Conservation (phyloP, 768 basidiomycete species). For the Boletus rex-veris region DNA sequence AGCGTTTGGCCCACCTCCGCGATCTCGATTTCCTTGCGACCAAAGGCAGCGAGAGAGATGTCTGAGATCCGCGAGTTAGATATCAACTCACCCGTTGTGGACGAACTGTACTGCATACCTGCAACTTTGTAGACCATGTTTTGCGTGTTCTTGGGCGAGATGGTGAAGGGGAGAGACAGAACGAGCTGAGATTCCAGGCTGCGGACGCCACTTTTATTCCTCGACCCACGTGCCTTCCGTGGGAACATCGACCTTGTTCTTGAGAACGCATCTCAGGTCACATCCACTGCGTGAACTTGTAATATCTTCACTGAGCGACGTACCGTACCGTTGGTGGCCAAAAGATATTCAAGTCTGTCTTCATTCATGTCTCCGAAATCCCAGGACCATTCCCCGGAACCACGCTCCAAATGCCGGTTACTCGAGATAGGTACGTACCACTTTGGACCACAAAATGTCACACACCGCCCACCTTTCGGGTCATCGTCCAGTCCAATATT, state of each 20-base stretch:
- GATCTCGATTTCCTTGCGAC: conserved; percentile 99
- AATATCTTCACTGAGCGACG: neutral
- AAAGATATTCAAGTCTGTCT: neutral
- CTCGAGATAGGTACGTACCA: conserved; percentile 49
- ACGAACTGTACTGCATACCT: conserved; percentile 42
- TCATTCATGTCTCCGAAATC: conserved; percentile 4
- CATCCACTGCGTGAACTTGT: neutral
- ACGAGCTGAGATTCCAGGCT: conserved; percentile 14
- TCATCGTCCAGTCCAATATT: conserved; percentile 49
- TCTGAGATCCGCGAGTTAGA: conserved; percentile 42
- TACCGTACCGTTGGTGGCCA: neutral
- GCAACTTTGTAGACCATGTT: conserved; percentile 88
- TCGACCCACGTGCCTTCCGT: conserved; percentile 29
- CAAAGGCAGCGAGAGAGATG: conserved; percentile 96
- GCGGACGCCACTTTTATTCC: conserved; percentile 30
- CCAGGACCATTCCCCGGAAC: neutral
- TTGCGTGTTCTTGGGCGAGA: conserved; percentile 11
- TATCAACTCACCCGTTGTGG: neutral
- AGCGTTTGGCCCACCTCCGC: conserved; percentile 70
- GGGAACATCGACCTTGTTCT: conserved; percentile 18
- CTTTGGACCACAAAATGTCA: neutral
- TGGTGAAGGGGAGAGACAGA: conserved; percentile 26
- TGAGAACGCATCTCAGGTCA: conserved; percentile 7
- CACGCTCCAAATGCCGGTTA: conserved; percentile 47
- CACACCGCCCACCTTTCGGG: conserved; percentile 2